Base-by-base conservation (phyloP, 768 basidiomycete species). In the Neoboletus brunneissimus region DNA sequence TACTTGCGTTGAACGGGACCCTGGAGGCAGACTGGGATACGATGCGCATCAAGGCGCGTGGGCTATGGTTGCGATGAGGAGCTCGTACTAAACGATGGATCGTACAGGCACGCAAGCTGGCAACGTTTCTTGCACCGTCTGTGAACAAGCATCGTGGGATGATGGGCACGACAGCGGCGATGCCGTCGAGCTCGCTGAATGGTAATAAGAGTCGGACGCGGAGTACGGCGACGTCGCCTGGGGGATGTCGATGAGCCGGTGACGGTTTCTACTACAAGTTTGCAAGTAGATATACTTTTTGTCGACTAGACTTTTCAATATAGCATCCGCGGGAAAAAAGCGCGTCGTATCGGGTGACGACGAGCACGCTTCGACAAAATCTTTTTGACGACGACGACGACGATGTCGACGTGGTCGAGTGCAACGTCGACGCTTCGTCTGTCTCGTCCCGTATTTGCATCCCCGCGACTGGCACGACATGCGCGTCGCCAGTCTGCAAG, bases 1-100 rank as follows among this genome's bases (percentile, higher is more conserved):
- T 92, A 45, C 76, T 91, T 43, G 88, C 84, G 3, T 72, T 91
- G 58, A 89, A 87, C 58, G 78, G 85, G 34, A 80, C 81, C 22
- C 70, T 80, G 40, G 73, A 68, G 44, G 81, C 85, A 8, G 80
- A 83, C n/a, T 91, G 87, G 88, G 82, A 82, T 25, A 78, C 80
- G 52, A 75, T 91, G 53, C 78, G 84, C 51, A 55, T 67, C 59
- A 90, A 86, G 79, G 89, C 87, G 56, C 22, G 78, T 53, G 25
- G 20, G n/a, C 2, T 22, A 23, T 16, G 44, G 35, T n/a, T 42
- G n/a, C 3, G 57, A n/a, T 6, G 27, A n/a, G 43, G 43, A 44
- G 15, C 38, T 6, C 12, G n/a, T 3, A 15, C 60, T 58, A 27
- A 62, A 20, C 22, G 40, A 18, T 25, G 25, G 3, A 25, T 31